Conservation (phyloP, 2,329 filamentous ascomycete genomes). For the Epichloe aotearoae region DNA sequence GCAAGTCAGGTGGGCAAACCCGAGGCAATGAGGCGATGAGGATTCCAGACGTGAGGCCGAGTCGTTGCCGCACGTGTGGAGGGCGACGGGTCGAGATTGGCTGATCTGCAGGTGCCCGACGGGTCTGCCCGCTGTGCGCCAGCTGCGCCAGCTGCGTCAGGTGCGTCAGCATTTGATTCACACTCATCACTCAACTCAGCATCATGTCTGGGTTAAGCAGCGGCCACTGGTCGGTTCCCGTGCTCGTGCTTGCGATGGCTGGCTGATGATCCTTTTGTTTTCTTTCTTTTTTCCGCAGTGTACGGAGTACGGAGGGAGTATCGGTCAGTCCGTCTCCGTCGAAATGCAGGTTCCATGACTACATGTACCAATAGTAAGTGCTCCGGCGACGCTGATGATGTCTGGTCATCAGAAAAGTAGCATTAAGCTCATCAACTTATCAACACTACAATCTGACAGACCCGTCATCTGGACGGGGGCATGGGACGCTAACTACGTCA, state of each 20-base stretch:
- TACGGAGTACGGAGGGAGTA: too few relatives aligned
- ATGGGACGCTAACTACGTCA: not conserved
- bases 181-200: too few relatives aligned
- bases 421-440: too few relatives aligned
- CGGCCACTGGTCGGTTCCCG: too few relatives aligned
- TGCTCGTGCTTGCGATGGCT: too few relatives aligned
- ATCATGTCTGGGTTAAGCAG: too few relatives aligned
- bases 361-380: too few relatives aligned
- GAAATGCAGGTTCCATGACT: too few relatives aligned
- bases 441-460: not conserved
- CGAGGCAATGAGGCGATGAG: not conserved
- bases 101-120: not conserved
- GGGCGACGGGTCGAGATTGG: constrained; percentile 7
- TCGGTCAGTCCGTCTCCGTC: too few relatives aligned
- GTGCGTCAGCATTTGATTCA: not conserved
- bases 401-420: too few relatives aligned
- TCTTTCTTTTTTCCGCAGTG: too few relatives aligned
- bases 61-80: constrained; percentile 11
- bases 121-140: not conserved
- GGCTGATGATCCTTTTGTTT: too few relatives aligned
- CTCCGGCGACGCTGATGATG: not conserved
- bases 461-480: not conserved
- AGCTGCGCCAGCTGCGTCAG: not conserved
- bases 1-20: not conserved
- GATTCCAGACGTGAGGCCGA: not conserved